Evolutionary conservation across 2,329 filamentous ascomycete genomes (phyloP).

Genomic region (Blastomyces gilchristii): DNA sequence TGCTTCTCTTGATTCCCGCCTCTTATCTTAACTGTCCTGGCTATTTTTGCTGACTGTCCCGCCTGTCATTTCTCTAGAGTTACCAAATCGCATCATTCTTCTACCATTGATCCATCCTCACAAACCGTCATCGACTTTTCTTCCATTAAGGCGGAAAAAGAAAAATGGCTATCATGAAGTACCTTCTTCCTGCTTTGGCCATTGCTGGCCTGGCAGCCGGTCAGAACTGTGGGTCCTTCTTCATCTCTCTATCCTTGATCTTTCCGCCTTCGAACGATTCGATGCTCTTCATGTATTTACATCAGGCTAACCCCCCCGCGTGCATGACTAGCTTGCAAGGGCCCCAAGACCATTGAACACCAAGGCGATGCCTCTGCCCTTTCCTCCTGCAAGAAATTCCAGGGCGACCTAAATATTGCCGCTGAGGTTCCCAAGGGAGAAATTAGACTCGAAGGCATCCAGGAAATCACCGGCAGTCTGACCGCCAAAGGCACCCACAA

Average conservation of each 20-base stretch:
- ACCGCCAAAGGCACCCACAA: conserved; percentile 42
- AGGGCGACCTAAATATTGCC: conserved; percentile 56
- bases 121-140: background rate
- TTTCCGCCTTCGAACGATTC: background rate
- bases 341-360: conserved; percentile 44
- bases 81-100: background rate
- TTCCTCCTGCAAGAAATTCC: conserved; percentile 55
- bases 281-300: background rate
- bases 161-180: conserved; percentile 46
- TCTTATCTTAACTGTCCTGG: background rate
- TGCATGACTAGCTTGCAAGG: conserved; percentile 11
- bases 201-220: conserved; percentile 44
- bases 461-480: conserved; percentile 50
- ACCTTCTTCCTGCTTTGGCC: conserved; percentile 48
- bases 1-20: background rate
- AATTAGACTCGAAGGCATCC: conserved; percentile 53
- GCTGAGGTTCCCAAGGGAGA: conserved; percentile 44
- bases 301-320: background rate
- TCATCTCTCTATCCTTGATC: background rate
- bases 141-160: conserved; percentile 1
- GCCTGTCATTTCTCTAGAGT: background rate
- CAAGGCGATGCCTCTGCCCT: conserved; percentile 54
- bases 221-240: conserved; percentile 27
- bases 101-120: background rate
- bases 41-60: background rate